Conservation (phyloP, 768 basidiomycete species). For the Strobilomyces dryophilus region DNA sequence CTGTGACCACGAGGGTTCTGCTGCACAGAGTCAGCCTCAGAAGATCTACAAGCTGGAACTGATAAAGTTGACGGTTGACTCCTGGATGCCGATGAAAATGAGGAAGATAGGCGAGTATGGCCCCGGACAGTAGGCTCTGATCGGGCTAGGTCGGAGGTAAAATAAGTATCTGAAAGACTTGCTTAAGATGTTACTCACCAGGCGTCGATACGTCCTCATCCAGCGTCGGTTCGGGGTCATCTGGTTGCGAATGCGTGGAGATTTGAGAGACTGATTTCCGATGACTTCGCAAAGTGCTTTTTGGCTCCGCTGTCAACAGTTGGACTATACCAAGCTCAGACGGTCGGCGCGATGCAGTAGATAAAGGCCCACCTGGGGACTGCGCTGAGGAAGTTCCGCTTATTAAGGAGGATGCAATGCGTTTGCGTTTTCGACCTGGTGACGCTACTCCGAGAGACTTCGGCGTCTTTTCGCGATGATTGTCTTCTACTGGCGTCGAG, state of each 20-base stretch:
- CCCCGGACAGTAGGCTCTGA: conserved; percentile 1
- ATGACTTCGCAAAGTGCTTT: conserved; percentile 6
- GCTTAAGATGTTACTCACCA: conserved; percentile 8
- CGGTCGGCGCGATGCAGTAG: not conserved
- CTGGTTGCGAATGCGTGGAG: not conserved
- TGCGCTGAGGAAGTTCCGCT: conserved; percentile 1
- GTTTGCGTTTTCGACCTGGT: conserved; percentile 24
- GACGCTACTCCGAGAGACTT: conserved; percentile 9
- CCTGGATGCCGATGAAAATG: conserved; percentile 7
- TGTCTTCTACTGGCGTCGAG: not conserved
- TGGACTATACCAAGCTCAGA: conserved; percentile 8
- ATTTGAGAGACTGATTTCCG: conserved; percentile 6
- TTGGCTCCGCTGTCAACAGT: conserved; percentile 3
- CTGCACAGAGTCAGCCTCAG: conserved; percentile 5
- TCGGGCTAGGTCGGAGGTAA: conserved; percentile 6
- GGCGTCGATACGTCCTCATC: conserved; percentile 5
- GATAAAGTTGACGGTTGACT: conserved; percentile 4
- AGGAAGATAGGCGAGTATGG: conserved; percentile 8
- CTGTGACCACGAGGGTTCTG: not conserved
- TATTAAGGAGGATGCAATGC: conserved; percentile 17
- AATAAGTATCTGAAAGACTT: conserved; percentile 5
- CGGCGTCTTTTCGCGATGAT: conserved; percentile 5
- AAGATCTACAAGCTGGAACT: conserved; percentile 5
- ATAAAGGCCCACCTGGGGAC: conserved; percentile 21
- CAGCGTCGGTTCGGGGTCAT: not conserved